phyloP scores from a whole-genome alignment of 805 yeast species.

The Millerago galiae region DNA sequence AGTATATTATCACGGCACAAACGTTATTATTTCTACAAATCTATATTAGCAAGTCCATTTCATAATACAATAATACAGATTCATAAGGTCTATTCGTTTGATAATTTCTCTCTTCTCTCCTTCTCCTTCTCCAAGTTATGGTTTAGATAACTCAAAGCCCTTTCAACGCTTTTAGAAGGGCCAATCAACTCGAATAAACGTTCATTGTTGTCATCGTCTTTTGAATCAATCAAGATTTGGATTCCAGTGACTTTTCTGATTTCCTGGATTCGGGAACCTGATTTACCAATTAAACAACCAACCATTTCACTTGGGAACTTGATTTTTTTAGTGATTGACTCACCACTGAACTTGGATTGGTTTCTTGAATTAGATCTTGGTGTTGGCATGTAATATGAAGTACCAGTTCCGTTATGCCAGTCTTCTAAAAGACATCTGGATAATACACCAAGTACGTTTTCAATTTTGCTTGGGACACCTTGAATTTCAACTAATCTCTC shows the following conservation, averaged over 20 bases:
- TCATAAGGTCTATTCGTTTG: constrained; percentile 6
- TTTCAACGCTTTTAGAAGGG: constrained; percentile 37
- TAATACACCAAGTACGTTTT: constrained; percentile 49
- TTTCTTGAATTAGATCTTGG: constrained; percentile 13
- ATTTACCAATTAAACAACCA: constrained; percentile 84
- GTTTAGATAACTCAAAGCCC: constrained; percentile 51
- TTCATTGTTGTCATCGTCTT: constrained; percentile 55
- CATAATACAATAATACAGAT: neutral
- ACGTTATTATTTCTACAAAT: no score
- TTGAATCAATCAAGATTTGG: constrained; percentile 67
- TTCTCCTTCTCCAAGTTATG: constrained; percentile 55
- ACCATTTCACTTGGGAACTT: constrained; percentile 75
- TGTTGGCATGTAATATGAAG: constrained; percentile 55
- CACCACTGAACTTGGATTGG: constrained; percentile 4
- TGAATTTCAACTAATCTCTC: constrained; percentile 86
- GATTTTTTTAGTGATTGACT: constrained; percentile 32
- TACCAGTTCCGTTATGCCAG: constrained; percentile 58
- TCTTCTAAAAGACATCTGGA: constrained; percentile 73
- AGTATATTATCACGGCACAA: no score
- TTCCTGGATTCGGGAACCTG: constrained; percentile 81
- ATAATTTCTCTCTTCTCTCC: constrained; percentile 36
- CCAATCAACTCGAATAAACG: constrained; percentile 72
- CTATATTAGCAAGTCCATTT: no score
- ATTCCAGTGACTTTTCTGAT: constrained; percentile 76
- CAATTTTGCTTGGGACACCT: constrained; percentile 63